Conservation (phyloP, 1,139 yeast genomes). For the Arxiozyma slooffiae region DNA sequence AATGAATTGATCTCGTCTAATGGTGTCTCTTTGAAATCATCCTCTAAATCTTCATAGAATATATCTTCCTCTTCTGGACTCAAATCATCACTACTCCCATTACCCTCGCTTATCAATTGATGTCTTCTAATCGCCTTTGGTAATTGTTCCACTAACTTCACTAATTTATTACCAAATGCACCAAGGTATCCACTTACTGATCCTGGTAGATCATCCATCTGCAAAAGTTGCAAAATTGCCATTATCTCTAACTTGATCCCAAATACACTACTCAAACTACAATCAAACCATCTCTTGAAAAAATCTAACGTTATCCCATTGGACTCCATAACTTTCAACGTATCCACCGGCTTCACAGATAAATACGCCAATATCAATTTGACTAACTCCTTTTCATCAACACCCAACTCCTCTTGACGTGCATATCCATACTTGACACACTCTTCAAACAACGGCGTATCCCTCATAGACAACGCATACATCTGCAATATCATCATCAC, state of each 20-base stretch:
- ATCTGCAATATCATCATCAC: slow-evolving; percentile 33
- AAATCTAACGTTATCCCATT: slow-evolving; percentile 40
- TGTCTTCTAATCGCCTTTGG: slow-evolving; percentile 64
- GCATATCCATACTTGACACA: slow-evolving; percentile 21
- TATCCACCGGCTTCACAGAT: slow-evolving; percentile 49
- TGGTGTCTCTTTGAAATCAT: slow-evolving; percentile 64
- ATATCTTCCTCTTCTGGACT: slow-evolving; percentile 34
- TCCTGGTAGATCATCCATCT: slow-evolving; percentile 33
- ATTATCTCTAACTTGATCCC: slow-evolving; percentile 66
- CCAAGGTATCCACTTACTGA: slow-evolving; percentile 28
- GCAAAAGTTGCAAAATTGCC: slow-evolving; percentile 47
- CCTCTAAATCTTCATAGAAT: slow-evolving; percentile 41
- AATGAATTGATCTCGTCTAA: slow-evolving; percentile 64
- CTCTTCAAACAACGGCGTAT: slow-evolving; percentile 31
- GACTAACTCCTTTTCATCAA: slow-evolving; percentile 34
- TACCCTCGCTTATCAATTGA: slow-evolving; percentile 42
- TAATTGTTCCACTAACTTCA: slow-evolving; percentile 44
- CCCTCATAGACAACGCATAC: slow-evolving; percentile 28
- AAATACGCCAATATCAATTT: slow-evolving; percentile 60
- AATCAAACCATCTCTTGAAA: slow-evolving; percentile 58
- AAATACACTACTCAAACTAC: slow-evolving; percentile 56
- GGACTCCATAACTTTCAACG: slow-evolving; percentile 46
- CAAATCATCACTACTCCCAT: slow-evolving; percentile 29
- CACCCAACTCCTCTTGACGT: slow-evolving; percentile 16
- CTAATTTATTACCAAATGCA: slow-evolving; percentile 38